A percentile compares a stretch with the other conserved stretches of the same genome.
Evolutionary conservation across 2,329 filamentous ascomycete species (phyloP).

Genomic region (Venturiaceae sp.): DNA sequence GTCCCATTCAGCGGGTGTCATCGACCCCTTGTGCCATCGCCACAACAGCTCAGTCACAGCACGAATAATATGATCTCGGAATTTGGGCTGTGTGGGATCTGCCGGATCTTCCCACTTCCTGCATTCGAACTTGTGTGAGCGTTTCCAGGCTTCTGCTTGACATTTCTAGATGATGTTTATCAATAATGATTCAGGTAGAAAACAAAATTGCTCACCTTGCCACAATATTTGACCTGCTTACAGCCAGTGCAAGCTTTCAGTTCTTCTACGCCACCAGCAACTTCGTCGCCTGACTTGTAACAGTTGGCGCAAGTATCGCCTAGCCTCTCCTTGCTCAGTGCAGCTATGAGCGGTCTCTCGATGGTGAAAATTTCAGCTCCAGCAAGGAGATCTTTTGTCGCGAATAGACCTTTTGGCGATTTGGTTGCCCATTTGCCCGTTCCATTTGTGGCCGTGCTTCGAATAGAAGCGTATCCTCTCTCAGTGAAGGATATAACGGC

Average conservation of each 20-base stretch:
- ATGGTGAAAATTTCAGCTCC: conserved; percentile 41
- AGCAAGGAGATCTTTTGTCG: conserved; percentile 33
- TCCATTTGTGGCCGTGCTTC: neutral
- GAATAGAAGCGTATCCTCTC: neutral
- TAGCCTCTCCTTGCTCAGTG: conserved; percentile 43
- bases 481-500: neutral
- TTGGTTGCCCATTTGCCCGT: conserved; percentile 11
- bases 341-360: conserved; percentile 42
- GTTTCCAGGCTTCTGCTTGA: conserved; percentile 49
- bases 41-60: conserved; percentile 45
- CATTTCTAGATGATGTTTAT: conserved; percentile 35
- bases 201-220: conserved; percentile 34
- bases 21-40: conserved; percentile 27
- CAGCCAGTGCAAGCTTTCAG: conserved; percentile 51
- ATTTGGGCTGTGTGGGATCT: conserved; percentile 28
- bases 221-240: conserved; percentile 49
- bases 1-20: conserved; percentile 30
- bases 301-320: conserved; percentile 49
- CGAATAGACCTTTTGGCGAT: conserved; percentile 46
- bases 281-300: conserved; percentile 32
- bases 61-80: conserved; percentile 45
- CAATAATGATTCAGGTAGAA: neutral
- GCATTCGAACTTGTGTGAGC: conserved; percentile 51
- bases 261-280: conserved; percentile 12
- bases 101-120: conserved; percentile 32